These are phyloP conservation scores for Monilinia fructicola DNA, from an alignment of 2,329 filamentous ascomycete genomes.

Conservation along the genomic window DNA sequence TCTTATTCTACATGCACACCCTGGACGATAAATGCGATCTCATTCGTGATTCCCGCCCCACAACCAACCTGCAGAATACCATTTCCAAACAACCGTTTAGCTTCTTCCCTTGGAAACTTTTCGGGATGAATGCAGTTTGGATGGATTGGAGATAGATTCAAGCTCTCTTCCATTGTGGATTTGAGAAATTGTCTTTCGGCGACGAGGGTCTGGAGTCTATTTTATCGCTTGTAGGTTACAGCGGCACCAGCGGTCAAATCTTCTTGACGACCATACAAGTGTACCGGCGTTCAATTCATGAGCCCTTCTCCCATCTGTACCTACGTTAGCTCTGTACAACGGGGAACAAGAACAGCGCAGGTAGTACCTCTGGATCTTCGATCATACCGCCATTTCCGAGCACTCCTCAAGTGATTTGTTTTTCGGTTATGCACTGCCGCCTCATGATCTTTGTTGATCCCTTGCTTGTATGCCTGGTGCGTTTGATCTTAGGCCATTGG, in stretches of 20 bases:
- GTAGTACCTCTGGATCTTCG: neutral
- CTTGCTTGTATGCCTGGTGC: neutral
- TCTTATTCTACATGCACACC: neutral
- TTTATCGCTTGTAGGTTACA: neutral
- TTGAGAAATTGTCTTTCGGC: neutral
- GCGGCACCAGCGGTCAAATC: neutral
- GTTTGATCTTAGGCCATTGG: neutral
- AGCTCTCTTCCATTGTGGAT: neutral
- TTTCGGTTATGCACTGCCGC: neutral
- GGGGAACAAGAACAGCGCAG: neutral
- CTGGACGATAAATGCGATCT: neutral
- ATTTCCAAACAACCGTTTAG: neutral
- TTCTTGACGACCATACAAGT: neutral
- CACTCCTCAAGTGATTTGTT: neutral
- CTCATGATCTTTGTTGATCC: constrained; percentile 3
- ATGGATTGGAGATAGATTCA: neutral
- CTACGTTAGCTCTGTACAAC: neutral
- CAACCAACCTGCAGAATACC: neutral
- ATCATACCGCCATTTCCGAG: constrained; percentile 14
- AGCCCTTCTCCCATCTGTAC: neutral
- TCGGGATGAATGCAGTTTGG: no score
- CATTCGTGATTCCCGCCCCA: neutral
- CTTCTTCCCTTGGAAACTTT: neutral
- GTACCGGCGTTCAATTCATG: no score
- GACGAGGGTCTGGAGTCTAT: neutral